Conservation (phyloP, 306 rosid species). For the Sicyos baderoa region DNA sequence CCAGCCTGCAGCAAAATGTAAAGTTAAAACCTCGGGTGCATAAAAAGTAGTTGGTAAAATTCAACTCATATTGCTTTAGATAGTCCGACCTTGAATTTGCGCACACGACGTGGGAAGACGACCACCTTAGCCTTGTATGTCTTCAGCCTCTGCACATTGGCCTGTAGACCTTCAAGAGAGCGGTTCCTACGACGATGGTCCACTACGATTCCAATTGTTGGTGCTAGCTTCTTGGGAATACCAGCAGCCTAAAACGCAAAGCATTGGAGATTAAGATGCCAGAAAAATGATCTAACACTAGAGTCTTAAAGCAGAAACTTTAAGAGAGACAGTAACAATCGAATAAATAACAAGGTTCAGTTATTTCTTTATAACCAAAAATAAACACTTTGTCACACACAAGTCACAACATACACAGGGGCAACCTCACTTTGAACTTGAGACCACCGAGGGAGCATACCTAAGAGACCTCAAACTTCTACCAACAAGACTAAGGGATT, state of each 20-base stretch:
- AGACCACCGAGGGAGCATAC: too few relatives aligned
- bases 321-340: too few relatives aligned
- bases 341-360: too few relatives aligned
- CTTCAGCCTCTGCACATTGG: constrained; percentile 56
- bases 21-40: neutral
- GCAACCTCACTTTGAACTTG: too few relatives aligned
- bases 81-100: constrained; percentile 40
- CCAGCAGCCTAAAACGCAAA: constrained; percentile 44
- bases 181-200: constrained; percentile 62
- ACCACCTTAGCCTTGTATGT: constrained; percentile 67
- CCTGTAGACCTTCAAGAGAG: constrained; percentile 51
- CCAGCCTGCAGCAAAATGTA: constrained; percentile 31
- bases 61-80: neutral
- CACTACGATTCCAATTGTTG: constrained; percentile 55
- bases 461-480: too few relatives aligned
- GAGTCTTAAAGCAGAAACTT: neutral
- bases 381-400: too few relatives aligned
- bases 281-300: neutral
- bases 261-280: neutral
- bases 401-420: too few relatives aligned
- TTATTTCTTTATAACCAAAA: too few relatives aligned
- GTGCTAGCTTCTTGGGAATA: constrained; percentile 57
- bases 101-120: constrained; percentile 63
- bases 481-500: neutral
- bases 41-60: neutral